A percentile compares a stretch with the other conserved stretches of the same genome.
These are phyloP conservation scores for Tricholoma terreum DNA, from an alignment of 768 basidiomycete species.

Conservation along the genomic window DNA sequence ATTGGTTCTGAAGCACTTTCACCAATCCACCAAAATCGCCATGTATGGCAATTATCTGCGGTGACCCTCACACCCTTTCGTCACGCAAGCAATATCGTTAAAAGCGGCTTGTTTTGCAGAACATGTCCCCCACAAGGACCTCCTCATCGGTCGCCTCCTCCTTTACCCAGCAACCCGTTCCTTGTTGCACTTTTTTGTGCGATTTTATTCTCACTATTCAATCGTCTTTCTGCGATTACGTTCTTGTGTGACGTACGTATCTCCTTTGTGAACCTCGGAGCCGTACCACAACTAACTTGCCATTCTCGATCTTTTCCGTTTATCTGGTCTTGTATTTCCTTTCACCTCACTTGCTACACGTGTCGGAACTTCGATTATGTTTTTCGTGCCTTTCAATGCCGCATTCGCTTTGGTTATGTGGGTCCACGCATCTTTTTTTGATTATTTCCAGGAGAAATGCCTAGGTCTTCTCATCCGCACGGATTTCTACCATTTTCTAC, in stretches of 20 bases:
- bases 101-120: slow-evolving; percentile 11
- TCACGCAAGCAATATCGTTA: slow-evolving; percentile 15
- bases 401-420: slow-evolving; percentile 7
- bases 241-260: slow-evolving; percentile 16
- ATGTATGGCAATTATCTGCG: slow-evolving; percentile 13
- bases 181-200: slow-evolving; percentile 1
- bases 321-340: slow-evolving; percentile 1
- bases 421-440: slow-evolving; percentile 13
- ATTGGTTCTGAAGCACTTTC: slow-evolving; percentile 17
- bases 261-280: slow-evolving; percentile 12
- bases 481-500: slow-evolving; percentile 6
- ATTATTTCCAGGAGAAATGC: slow-evolving; percentile 13
- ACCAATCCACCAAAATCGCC: slow-evolving; percentile 17
- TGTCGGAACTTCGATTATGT: neutral
- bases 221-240: slow-evolving; percentile 11
- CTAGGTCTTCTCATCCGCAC: slow-evolving; percentile 7
- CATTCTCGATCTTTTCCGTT: slow-evolving; percentile 1
- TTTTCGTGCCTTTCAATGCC: neutral
- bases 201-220: neutral
- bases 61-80: slow-evolving; percentile 15
- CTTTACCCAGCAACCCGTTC: neutral
- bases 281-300: slow-evolving; percentile 13
- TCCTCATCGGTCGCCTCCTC: slow-evolving; percentile 2
- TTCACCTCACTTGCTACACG: neutral
- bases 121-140: slow-evolving; percentile 14